Base-by-base conservation (phyloP, 306 rosid genomes). In the Sicyos baderoa region DNA sequence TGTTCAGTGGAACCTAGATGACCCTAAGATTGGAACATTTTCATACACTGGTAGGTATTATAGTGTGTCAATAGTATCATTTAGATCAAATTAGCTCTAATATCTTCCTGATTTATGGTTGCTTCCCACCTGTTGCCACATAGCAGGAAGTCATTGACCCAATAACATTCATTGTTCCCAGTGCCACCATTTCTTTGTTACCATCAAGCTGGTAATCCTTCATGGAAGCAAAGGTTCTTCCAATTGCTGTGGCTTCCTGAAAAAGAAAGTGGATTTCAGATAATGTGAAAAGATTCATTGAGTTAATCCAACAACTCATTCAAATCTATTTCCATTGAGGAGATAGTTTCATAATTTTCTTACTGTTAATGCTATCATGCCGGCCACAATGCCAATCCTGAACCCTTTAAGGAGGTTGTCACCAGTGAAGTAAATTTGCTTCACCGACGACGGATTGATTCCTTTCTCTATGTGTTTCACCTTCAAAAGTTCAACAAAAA, bases 91-190 rank as follows among this genome's bases (percentile, higher is more conserved):
- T 19, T 64, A 13, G 70, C 32, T 60, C 66, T 64, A 44, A 18
- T 5, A 40, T 42, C 53, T 64, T 17, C 17, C 15, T 19, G 53
- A 40, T 18, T 10, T 10, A 44, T 42, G 49, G 69, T 63, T 67
- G 47, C n/a, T 56, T 71, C 51, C 14, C 78, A 92, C 97, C 97
- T 44, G 99, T 93, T 50, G 99, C 85, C n/a, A 93, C 99, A 72
- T 93, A 93, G 83, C 97, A 90, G 35, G 99, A 93, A 75, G 99
- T 93, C 91, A 93, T 81, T 0, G 99, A 93, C 49, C 97, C 98
- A 56, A 86, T 86, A 58, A 93, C 74, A 57, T 93, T 93, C 98
- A 93, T 93, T 52, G 90, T 73, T 77, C 98, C 98, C 61, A 93
- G 75, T 22, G 97, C 98, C 53, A 93, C 84, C 98, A 93, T 89